Base-by-base conservation (phyloP, 495 filamentous ascomycete species). In the Mycothermus thermophilus region DNA sequence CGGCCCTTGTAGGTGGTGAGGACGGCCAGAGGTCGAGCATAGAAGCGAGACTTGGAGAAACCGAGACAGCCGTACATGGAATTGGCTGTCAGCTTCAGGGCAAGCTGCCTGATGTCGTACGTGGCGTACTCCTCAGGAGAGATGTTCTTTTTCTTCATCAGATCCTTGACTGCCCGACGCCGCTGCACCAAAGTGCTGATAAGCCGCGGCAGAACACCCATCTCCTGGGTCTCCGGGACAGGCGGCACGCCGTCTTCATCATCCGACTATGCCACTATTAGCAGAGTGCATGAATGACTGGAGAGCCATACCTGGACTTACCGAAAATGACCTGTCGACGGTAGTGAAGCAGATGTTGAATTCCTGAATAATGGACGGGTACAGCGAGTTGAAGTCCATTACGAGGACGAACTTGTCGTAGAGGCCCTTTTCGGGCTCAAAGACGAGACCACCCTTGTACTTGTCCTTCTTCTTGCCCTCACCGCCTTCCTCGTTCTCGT, bases 331-430 rank as follows among this genome's bases (percentile, higher is more conserved):
- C 69, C 73, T 67, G 42, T 96, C 83, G 4, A 96, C 85, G 0
- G 90, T 97, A 3, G 90, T 97, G 58, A 97, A 97, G 63, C 90
- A 97, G 48, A 97, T 97, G 54, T 97, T 97, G 63, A 74, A 96
- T 66, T 97, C 92, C 54, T 96, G 92, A 44, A 97, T 97, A 46
- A 97, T 95, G 57, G 86, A 94, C 10, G 90, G 90, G 49, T 97
- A 97, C 46, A 97, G 65, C 57, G 85, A 93, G 71, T 97, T 97
- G 65, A 96, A 97, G 63, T 97, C 90, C 90, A 97, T 97, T 53
- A 97, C 90, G 14, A 97, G 71, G 19, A 97, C 77, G 48, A 88
- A 93, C 57, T 83, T 87, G 65, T 97, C 92, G 50, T 96, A 96
- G 16, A 97, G 69, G 7, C 92, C 90, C 54, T 83, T 95, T 56